These are phyloP conservation scores for Cryphonectria nitschkei DNA, from an alignment of 2,329 filamentous ascomycete genomes.

Conservation along the genomic window DNA sequence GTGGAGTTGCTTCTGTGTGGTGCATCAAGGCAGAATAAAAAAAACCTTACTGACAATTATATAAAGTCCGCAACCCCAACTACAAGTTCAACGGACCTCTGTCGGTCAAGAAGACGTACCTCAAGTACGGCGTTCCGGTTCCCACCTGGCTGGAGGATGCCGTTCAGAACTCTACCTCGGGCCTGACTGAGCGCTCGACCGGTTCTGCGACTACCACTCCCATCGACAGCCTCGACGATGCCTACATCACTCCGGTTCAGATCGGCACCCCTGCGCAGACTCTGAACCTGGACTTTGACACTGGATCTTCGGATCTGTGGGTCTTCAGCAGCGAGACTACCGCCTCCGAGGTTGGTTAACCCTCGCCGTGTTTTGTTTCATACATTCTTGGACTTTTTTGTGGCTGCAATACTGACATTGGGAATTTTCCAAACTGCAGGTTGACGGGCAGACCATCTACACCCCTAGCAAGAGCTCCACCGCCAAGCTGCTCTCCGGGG, in stretches of 20 bases:
- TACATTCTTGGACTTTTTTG: slow-evolving; percentile 29
- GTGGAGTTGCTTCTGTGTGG: neutral
- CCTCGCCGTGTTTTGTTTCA: neutral
- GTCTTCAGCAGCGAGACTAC: slow-evolving; percentile 39
- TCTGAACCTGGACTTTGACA: slow-evolving; percentile 50
- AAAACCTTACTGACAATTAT: neutral
- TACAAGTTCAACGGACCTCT: slow-evolving; percentile 28
- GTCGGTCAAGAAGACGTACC: slow-evolving; percentile 32
- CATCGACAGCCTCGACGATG: slow-evolving; percentile 35
- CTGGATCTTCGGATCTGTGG: slow-evolving; percentile 49
- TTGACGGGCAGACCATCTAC: slow-evolving; percentile 38
- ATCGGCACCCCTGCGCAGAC: slow-evolving; percentile 47
- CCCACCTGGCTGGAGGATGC: slow-evolving; percentile 28
- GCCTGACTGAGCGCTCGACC: slow-evolving; percentile 21
- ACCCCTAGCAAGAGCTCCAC: slow-evolving; percentile 36
- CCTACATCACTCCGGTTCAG: slow-evolving; percentile 40
- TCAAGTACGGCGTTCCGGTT: slow-evolving; percentile 30
- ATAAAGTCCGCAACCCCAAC: slow-evolving; percentile 28
- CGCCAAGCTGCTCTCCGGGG: slow-evolving; percentile 34
- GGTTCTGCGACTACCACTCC: slow-evolving; percentile 30
- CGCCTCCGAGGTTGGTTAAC: slow-evolving; percentile 14
- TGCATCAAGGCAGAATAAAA: too few species aligned
- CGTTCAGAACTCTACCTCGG: slow-evolving; percentile 19
- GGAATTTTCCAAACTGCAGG: slow-evolving; percentile 17
- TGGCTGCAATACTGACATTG: slow-evolving; percentile 26